These are phyloP conservation scores for Nakazawaea sp. DNA, from an alignment of 805 yeast genomes.

Conservation along the genomic window DNA sequence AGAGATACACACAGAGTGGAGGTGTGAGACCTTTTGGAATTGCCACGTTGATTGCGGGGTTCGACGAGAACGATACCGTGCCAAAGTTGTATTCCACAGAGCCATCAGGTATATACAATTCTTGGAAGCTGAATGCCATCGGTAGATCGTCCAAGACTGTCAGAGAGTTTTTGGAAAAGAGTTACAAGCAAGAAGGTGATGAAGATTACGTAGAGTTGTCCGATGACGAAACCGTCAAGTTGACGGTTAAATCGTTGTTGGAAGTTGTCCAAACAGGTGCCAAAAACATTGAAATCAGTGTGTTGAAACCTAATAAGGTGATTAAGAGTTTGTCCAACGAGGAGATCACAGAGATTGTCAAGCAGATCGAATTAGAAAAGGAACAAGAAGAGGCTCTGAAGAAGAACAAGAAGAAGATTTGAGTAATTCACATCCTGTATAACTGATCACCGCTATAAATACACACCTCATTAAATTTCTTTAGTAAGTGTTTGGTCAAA, in stretches of 20 bases:
- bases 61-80: slow-evolving; percentile 73
- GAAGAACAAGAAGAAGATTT: slow-evolving; percentile 24
- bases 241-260: slow-evolving; percentile 79
- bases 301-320: slow-evolving; percentile 64
- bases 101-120: slow-evolving; percentile 94
- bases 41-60: slow-evolving; percentile 92
- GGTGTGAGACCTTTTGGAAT: slow-evolving; percentile 99
- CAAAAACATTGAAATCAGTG: slow-evolving; percentile 87
- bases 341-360: slow-evolving; percentile 68
- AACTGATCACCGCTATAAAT: slow-evolving; percentile 9
- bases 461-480: slow-evolving; percentile 2
- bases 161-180: slow-evolving; percentile 89
- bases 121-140: slow-evolving; percentile 97
- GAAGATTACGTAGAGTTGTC: slow-evolving; percentile 41
- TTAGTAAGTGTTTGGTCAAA: not conserved
- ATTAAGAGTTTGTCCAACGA: slow-evolving; percentile 59
- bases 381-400: slow-evolving; percentile 75
- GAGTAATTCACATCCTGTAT: slow-evolving; percentile 2
- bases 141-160: slow-evolving; percentile 95
- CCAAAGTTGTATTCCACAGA: slow-evolving; percentile 93
- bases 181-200: slow-evolving; percentile 34
- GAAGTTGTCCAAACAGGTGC: slow-evolving; percentile 99
- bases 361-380: slow-evolving; percentile 82
- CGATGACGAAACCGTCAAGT: slow-evolving; percentile 66
- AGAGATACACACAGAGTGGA: slow-evolving; percentile 93